Evolutionary conservation across 192 early-diverging fungal genomes (phyloP).

Genomic region (Backusella psychrophila): DNA sequence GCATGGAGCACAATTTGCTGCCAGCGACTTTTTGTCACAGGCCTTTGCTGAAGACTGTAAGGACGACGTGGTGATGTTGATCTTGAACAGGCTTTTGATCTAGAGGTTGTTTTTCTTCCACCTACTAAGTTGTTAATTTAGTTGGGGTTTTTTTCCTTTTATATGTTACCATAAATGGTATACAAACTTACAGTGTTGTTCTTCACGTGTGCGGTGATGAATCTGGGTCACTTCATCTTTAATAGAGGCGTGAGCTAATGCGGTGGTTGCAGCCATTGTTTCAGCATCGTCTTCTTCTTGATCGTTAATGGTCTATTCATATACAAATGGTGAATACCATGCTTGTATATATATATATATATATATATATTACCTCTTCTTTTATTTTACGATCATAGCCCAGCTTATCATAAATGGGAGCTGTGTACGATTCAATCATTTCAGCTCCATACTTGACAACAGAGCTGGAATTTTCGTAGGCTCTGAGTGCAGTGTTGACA

Average conservation of each 20-base stretch:
- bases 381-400: conserved; percentile 22
- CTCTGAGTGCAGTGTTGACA: conserved; percentile 68
- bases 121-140: neutral
- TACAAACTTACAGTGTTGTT: neutral
- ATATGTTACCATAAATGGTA: neutral
- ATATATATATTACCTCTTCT: conserved; percentile 1
- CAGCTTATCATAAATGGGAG: conserved; percentile 74
- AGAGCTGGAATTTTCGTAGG: conserved; percentile 63
- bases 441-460: conserved; percentile 68
- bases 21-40: conserved; percentile 46
- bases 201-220: conserved; percentile 16
- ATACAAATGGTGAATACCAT: neutral
- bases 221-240: conserved; percentile 8
- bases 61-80: conserved; percentile 33
- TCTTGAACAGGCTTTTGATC: conserved; percentile 31
- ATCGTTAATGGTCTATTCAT: conserved; percentile 18
- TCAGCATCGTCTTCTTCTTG: conserved; percentile 14
- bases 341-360: neutral
- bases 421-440: conserved; percentile 74
- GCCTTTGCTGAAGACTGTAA: conserved; percentile 26
- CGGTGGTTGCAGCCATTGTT: conserved; percentile 28
- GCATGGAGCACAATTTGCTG: conserved; percentile 57
- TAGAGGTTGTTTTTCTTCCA: conserved; percentile 3
- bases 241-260: conserved; percentile 35
- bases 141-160: neutral